phyloP scores from a whole-genome alignment of 2,329 filamentous ascomycete genomes.

The Onygenales sp. region DNA sequence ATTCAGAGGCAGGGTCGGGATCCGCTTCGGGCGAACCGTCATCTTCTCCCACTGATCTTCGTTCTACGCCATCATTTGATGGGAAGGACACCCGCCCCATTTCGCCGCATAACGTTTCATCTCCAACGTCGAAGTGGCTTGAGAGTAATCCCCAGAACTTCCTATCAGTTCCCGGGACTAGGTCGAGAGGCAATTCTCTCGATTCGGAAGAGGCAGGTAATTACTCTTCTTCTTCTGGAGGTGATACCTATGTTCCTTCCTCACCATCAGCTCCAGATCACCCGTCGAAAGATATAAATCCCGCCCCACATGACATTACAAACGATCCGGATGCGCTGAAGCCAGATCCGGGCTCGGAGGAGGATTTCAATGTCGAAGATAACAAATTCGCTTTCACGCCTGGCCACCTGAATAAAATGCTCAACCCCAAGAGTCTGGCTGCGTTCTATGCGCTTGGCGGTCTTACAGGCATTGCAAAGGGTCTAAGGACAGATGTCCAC shows the following conservation, averaged over 20 bases:
- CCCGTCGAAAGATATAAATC: constrained; percentile 30
- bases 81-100: constrained; percentile 48
- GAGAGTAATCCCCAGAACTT: constrained; percentile 46
- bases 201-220: constrained; percentile 51
- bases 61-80: constrained; percentile 49
- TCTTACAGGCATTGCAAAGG: constrained; percentile 61
- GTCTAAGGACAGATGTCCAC: constrained; percentile 55
- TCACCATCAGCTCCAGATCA: constrained; percentile 32
- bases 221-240: constrained; percentile 43
- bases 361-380: constrained; percentile 56
- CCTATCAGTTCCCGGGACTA: constrained; percentile 53
- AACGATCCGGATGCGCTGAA: constrained; percentile 53
- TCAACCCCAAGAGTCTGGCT: constrained; percentile 68
- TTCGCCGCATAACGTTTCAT: constrained; percentile 59
- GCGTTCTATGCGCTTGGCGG: constrained; percentile 71
- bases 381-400: constrained; percentile 66
- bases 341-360: constrained; percentile 63
- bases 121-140: constrained; percentile 45
- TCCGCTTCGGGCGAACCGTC: constrained; percentile 21
- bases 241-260: constrained; percentile 43
- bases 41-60: constrained; percentile 40
- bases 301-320: constrained; percentile 41
- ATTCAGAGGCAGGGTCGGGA: constrained; percentile 23
- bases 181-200: constrained; percentile 55
- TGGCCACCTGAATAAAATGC: constrained; percentile 64